phyloP scores from a whole-genome alignment of 306 rosid species.

The Spatholobus suberectus region DNA sequence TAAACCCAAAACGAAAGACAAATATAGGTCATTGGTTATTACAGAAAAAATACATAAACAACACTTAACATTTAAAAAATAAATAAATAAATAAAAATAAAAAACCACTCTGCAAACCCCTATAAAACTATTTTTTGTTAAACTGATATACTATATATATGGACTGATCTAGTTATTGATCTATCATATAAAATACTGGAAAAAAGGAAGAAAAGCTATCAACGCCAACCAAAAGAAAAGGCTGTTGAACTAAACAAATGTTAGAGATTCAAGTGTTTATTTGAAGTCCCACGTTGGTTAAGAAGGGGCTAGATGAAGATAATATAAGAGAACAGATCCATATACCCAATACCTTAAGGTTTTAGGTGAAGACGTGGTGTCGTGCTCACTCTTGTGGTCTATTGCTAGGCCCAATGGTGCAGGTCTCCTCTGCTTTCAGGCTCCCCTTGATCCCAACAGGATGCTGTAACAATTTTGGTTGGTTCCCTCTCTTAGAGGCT shows the following conservation, averaged over 20 bases:
- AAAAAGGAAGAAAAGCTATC: not conserved
- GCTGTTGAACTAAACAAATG: not conserved
- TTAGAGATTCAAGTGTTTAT: not conserved
- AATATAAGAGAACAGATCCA: not conserved
- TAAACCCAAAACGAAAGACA: not conserved
- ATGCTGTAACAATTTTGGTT: not conserved
- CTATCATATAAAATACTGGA: not conserved
- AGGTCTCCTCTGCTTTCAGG: not conserved
- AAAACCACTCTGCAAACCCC: not conserved
- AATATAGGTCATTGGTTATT: not conserved
- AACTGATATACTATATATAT: not conserved
- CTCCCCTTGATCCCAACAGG: not conserved
- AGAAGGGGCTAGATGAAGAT: not conserved
- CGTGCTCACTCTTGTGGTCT: not conserved
- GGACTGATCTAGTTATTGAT: not conserved
- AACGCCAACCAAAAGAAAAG: not conserved
- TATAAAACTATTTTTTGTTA: not conserved
- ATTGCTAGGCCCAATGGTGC: not conserved
- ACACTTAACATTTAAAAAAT: not conserved
- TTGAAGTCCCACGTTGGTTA: not conserved
- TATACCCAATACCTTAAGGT: not conserved
- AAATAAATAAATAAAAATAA: too few relatives aligned
- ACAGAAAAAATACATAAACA: not conserved
- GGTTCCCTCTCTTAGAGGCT: conserved; percentile 3
- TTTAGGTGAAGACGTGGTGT: not conserved